Conservation (phyloP, 495 filamentous ascomycete species). For the Annulohypoxylon nitens region DNA sequence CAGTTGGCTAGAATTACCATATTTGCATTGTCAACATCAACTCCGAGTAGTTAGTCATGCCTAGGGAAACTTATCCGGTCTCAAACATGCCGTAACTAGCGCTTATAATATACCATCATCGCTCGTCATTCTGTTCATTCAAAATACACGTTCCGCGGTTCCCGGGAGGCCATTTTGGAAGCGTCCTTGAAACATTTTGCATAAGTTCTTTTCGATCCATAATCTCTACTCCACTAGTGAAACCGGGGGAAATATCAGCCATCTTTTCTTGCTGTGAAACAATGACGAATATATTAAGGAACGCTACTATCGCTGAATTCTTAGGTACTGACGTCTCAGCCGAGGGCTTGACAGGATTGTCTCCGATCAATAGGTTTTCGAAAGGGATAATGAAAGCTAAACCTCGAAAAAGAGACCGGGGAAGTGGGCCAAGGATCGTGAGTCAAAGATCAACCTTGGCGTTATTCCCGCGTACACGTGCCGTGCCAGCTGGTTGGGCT, state of each 20-base stretch:
- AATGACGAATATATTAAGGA: background rate
- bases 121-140: background rate
- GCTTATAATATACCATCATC: conserved; percentile 1
- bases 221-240: too few relatives aligned
- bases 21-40: background rate
- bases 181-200: background rate
- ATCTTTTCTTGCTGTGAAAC: background rate
- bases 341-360: background rate
- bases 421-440: background rate
- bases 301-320: background rate
- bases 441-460: conserved; percentile 6
- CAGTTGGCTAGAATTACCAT: background rate
- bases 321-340: background rate
- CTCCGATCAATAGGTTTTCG: background rate
- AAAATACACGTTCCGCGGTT: background rate
- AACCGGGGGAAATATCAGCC: too few relatives aligned
- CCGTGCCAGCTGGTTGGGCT: conserved; percentile 24
- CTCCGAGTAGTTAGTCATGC: background rate
- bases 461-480: conserved; percentile 22
- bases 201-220: too few relatives aligned
- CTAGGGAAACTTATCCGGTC: background rate
- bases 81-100: background rate
- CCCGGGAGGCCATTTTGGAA: background rate
- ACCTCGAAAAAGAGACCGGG: background rate
- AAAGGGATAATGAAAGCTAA: background rate